Percentiles rank a stretch among this genome's conserved stretches.
phyloP scores from a whole-genome alignment of 805 yeast species.

The Candida palmyrensis region DNA sequence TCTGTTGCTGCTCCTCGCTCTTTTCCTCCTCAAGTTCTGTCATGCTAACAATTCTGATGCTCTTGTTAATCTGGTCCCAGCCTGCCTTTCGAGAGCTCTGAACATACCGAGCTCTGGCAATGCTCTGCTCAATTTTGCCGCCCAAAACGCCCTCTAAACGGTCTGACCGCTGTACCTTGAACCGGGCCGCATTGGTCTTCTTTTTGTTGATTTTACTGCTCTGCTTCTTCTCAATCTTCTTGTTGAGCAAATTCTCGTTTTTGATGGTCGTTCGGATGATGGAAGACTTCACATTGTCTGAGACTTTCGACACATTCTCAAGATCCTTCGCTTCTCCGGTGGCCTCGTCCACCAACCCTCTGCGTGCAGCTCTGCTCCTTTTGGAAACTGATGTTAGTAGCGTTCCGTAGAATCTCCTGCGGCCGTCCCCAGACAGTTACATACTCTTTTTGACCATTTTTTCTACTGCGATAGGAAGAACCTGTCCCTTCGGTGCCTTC shows the following conservation, averaged over 20 bases:
- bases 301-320: conserved; percentile 51
- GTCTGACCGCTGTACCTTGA: conserved; percentile 44
- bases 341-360: conserved; percentile 46
- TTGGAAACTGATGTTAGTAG: conserved; percentile 45
- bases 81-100: conserved; percentile 61
- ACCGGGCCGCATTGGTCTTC: conserved; percentile 24
- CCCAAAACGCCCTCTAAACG: conserved; percentile 51
- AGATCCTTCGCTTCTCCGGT: conserved; percentile 45
- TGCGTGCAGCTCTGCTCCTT: conserved; percentile 73
- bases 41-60: conserved; percentile 26
- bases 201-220: conserved; percentile 18
- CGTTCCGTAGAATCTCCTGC: conserved; percentile 4
- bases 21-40: conserved; percentile 7
- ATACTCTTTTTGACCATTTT: conserved; percentile 38
- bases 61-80: conserved; percentile 65
- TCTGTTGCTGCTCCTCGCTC: conserved; percentile 21
- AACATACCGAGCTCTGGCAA: conserved; percentile 57
- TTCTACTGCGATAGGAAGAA: too few relatives aligned
- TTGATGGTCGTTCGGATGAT: conserved; percentile 63
- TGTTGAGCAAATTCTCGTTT: conserved; percentile 57
- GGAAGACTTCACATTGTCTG: conserved; percentile 56
- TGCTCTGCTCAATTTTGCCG: conserved; percentile 60
- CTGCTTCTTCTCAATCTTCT: conserved; percentile 42
- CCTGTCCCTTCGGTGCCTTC: too few relatives aligned
- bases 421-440: conserved; percentile 10